These are phyloP conservation scores for Solioccasus polychromus DNA, from an alignment of 768 basidiomycete species.

Conservation along the genomic window DNA sequence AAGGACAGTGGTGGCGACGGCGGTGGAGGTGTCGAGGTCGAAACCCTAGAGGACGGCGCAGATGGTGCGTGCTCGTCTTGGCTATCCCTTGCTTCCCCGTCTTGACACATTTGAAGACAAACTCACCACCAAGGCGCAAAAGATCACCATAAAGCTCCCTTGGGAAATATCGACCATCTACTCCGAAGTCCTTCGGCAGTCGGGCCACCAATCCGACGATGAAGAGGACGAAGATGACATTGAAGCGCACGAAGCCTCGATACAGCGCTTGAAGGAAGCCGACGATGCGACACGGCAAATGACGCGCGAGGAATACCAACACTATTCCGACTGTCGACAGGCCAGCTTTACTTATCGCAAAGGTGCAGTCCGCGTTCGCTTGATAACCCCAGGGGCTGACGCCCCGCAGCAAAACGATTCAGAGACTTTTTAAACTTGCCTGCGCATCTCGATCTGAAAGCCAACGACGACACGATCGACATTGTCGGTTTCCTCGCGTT, in stretches of 20 bases:
- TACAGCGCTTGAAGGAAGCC: conserved; percentile 88
- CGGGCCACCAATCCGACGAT: conserved; percentile 83
- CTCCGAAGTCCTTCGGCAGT: conserved; percentile 75
- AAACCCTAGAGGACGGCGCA: conserved; percentile 77
- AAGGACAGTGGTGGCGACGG: conserved; percentile 87
- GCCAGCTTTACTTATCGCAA: conserved; percentile 97
- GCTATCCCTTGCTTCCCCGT: neutral
- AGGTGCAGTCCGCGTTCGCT: conserved; percentile 66
- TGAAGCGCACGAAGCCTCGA: conserved; percentile 93
- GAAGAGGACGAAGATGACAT: conserved; percentile 96
- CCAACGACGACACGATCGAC: conserved; percentile 92
- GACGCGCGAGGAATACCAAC: conserved; percentile 96
- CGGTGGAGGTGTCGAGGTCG: conserved; percentile 78
- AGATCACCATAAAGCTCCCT: conserved; percentile 91
- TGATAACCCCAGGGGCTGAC: no score
- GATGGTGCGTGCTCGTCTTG: conserved; percentile 51
- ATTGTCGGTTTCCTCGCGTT: conserved; percentile 97
- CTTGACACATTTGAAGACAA: conserved; percentile 53
- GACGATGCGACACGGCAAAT: conserved; percentile 94
- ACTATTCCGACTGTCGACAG: conserved; percentile 95
- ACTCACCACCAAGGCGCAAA: conserved; percentile 78
- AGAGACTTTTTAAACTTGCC: conserved; percentile 92
- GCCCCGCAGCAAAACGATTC: conserved; percentile 80
- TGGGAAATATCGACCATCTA: conserved; percentile 96
- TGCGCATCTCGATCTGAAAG: conserved; percentile 79